These are phyloP conservation scores for Afroboletus lepidellus DNA, from an alignment of 1,284 basidiomycete species.

Conservation along the genomic window DNA sequence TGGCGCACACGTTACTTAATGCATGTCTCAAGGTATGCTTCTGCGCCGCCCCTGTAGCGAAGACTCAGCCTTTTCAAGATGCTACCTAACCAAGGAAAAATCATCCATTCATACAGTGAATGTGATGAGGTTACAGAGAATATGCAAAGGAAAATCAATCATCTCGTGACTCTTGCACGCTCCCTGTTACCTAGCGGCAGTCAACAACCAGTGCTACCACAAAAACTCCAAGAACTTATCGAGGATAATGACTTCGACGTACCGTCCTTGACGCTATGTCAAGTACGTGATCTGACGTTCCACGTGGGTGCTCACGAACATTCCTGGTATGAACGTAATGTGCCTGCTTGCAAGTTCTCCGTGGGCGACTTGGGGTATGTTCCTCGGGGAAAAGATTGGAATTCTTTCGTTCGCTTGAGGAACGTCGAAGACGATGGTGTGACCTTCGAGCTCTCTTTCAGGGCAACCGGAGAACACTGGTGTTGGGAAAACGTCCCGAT, in stretches of 20 bases:
- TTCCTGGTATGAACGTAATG: slow-evolving; percentile 41
- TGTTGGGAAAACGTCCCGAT: slow-evolving; percentile 36
- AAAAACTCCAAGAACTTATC: slow-evolving; percentile 35
- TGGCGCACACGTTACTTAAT: slow-evolving; percentile 42
- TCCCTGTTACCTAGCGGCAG: slow-evolving; percentile 40
- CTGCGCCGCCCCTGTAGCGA: background rate
- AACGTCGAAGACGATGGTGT: slow-evolving; percentile 36
- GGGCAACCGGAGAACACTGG: slow-evolving; percentile 34
- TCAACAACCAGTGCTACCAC: slow-evolving; percentile 32
- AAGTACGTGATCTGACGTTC: slow-evolving; percentile 41
- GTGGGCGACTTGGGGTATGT: slow-evolving; percentile 51
- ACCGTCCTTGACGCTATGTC: slow-evolving; percentile 35
- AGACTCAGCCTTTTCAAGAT: slow-evolving; percentile 27
- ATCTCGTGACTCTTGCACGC: slow-evolving; percentile 37
- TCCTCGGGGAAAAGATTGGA: slow-evolving; percentile 34
- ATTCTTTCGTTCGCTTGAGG: slow-evolving; percentile 40
- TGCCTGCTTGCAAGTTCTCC: slow-evolving; percentile 39
- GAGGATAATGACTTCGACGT: slow-evolving; percentile 32
- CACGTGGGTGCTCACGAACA: slow-evolving; percentile 38
- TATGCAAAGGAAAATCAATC: slow-evolving; percentile 36
- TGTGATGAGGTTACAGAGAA: slow-evolving; percentile 27
- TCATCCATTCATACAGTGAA: slow-evolving; percentile 17
- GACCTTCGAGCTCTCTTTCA: slow-evolving; percentile 20
- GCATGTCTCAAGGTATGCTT: slow-evolving; percentile 37
- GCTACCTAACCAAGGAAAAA: slow-evolving; percentile 36